Conservation (phyloP, 306 rosid species). For the Nissolia schottii region DNA sequence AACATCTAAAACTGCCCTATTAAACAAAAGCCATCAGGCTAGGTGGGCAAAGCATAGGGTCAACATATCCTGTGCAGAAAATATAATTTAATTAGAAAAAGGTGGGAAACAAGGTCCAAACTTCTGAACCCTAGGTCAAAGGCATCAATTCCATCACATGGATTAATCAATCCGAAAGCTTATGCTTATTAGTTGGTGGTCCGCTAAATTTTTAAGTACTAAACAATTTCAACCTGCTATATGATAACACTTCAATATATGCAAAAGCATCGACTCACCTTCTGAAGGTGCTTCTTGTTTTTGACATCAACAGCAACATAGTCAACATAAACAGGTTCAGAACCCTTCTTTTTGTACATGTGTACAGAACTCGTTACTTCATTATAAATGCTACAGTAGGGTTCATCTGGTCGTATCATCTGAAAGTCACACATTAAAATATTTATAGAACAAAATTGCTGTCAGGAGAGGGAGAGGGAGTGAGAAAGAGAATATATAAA, state of each 20-base stretch:
- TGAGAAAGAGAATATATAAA: background rate
- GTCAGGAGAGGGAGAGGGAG: background rate
- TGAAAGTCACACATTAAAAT: slow-evolving; percentile 34
- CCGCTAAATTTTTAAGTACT: background rate
- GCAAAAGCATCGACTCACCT: slow-evolving; percentile 42
- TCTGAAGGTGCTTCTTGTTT: slow-evolving; percentile 51
- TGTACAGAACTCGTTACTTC: slow-evolving; percentile 31
- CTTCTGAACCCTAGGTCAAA: background rate
- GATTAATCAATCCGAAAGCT: background rate
- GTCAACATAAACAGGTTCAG: slow-evolving; percentile 84
- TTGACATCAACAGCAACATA: slow-evolving; percentile 75
- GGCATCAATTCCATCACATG: background rate
- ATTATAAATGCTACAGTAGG: slow-evolving; percentile 64
- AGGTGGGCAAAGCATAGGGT: background rate
- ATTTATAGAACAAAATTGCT: background rate
- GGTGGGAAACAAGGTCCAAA: background rate
- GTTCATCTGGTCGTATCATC: slow-evolving; percentile 70
- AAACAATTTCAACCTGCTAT: background rate
- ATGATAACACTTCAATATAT: background rate
- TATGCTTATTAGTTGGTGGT: background rate
- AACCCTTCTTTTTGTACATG: slow-evolving; percentile 50
- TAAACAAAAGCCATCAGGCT: background rate
- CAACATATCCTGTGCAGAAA: background rate
- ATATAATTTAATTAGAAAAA: background rate
- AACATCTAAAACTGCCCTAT: background rate